A percentile compares a stretch with the other conserved stretches of the same genome.
Conservation (phyloP, 257 asterid species). For the Solanum peruvianum region DNA sequence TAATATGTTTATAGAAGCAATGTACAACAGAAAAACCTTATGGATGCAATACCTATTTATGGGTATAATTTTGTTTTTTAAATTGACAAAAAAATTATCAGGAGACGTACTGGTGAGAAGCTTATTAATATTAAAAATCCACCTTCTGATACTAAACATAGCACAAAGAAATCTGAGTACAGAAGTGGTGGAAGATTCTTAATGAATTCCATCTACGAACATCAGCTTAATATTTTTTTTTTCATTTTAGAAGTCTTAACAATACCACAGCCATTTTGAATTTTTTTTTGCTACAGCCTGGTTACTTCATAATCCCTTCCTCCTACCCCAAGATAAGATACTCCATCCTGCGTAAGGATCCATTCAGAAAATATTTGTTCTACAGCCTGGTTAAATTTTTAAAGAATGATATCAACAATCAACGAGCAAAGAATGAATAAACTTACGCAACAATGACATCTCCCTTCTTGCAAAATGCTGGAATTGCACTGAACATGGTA, state of each 20-base stretch:
- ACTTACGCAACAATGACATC: conserved; percentile 87
- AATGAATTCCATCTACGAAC: background rate
- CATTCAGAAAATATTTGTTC: background rate
- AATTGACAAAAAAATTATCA: background rate
- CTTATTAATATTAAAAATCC: background rate
- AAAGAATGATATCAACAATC: background rate
- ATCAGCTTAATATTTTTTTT: background rate
- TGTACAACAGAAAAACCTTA: background rate
- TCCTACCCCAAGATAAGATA: background rate
- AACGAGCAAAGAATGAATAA: background rate
- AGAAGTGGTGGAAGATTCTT: background rate
- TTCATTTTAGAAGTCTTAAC: background rate
- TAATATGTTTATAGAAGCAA: background rate
- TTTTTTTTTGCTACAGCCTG: background rate
- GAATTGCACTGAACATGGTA: conserved; percentile 93
- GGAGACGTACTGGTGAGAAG: background rate
- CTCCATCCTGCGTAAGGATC: too few species aligned
- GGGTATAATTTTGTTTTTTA: background rate
- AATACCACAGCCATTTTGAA: background rate
- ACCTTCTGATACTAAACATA: background rate
- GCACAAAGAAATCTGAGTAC: background rate
- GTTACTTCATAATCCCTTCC: background rate
- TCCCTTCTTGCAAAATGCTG: conserved; percentile 96
- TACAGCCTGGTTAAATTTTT: background rate
- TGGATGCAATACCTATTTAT: background rate